Base-by-base conservation (phyloP, 371 early-diverging fungal species). In the Basidiobolus meristosporus region DNA sequence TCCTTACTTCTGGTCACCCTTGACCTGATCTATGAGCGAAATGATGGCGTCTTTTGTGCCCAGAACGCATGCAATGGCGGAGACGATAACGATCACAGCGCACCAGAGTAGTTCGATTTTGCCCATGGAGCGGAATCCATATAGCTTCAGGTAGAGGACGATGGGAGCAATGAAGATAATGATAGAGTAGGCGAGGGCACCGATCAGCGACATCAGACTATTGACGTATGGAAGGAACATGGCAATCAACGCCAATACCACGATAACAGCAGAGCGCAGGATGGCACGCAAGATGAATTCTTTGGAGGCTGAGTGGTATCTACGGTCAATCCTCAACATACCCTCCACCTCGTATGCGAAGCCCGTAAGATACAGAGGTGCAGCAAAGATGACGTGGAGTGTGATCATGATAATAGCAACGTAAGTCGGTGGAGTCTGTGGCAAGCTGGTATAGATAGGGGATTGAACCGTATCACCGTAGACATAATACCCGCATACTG, bases 111-210 rank as follows among this genome's bases (percentile, higher is more conserved):
- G 58, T 49, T 81, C 80, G 22, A 53, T 43, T 30, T 57, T 43
- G 7, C 68, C 51, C 15, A 82, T 69, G 31, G 52, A 62, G 15
- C 60, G 47, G 50, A 70, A 51, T n/a, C 77, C 77, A 54, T 69
- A 83, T 12, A 90, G 54, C 42, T 71, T 68, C 21, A 77, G 52
- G 53, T 87, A 80, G 50, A 75, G 83, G n/a, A 77, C 44, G 14
- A 85, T 65, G 2, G 90, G 90, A 48, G 87, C 69, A 15, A 88
- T 72, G 51, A 87, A 86, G 21, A 83, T 79, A 30, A 84, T 62
- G 50, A 68, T 57, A 41, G 77, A 79, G 38, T 75, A 81, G 22
- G 77, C 67, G 32, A 87, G 52, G 1, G 86, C 77, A 20, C 90
- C 90, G 23, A 90, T 49, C 16, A 90, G 56, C 10, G 81, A 68